These are phyloP conservation scores for Chrysoporthe deuterocubensis DNA, from an alignment of 2,329 filamentous ascomycete species.

Conservation along the genomic window DNA sequence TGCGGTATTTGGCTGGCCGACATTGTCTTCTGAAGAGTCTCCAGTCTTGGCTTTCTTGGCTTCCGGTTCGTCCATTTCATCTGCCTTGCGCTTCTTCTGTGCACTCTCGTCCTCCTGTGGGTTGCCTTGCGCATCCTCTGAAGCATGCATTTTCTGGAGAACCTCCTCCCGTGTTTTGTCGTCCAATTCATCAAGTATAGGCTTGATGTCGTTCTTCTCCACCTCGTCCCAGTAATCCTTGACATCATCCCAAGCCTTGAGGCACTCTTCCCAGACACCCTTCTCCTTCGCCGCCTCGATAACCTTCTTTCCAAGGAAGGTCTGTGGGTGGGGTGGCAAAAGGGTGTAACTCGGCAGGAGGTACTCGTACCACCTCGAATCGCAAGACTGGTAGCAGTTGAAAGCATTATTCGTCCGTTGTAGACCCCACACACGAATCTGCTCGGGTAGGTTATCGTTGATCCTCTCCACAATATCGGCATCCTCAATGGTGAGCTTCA, in stretches of 20 bases:
- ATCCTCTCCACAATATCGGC: slow-evolving; percentile 86
- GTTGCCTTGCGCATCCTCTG: slow-evolving; percentile 31
- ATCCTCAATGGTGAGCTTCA: slow-evolving; percentile 96
- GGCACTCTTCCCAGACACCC: slow-evolving; percentile 70
- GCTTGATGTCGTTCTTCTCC: slow-evolving; percentile 80
- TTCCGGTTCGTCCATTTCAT: slow-evolving; percentile 15
- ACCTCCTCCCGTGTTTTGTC: slow-evolving; percentile 67
- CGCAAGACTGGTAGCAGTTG: slow-evolving; percentile 92
- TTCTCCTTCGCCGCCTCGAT: slow-evolving; percentile 76
- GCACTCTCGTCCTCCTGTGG: slow-evolving; percentile 7
- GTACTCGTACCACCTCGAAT: slow-evolving; percentile 97
- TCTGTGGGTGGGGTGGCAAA: slow-evolving; percentile 87
- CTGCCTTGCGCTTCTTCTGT: slow-evolving; percentile 27
- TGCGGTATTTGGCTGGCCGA: neutral
- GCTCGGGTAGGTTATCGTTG: slow-evolving; percentile 80
- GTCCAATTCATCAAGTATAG: slow-evolving; percentile 64
- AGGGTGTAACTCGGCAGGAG: slow-evolving; percentile 92
- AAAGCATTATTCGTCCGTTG: slow-evolving; percentile 88
- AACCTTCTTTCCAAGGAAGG: slow-evolving; percentile 82
- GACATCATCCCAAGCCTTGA: slow-evolving; percentile 75
- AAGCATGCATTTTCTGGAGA: slow-evolving; percentile 61
- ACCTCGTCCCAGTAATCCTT: slow-evolving; percentile 80
- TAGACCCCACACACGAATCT: slow-evolving; percentile 96
- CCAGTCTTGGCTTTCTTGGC: slow-evolving; percentile 26
- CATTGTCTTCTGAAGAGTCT: neutral